Base-by-base conservation (phyloP, 768 basidiomycete genomes). In the Boletus rubropictus region DNA sequence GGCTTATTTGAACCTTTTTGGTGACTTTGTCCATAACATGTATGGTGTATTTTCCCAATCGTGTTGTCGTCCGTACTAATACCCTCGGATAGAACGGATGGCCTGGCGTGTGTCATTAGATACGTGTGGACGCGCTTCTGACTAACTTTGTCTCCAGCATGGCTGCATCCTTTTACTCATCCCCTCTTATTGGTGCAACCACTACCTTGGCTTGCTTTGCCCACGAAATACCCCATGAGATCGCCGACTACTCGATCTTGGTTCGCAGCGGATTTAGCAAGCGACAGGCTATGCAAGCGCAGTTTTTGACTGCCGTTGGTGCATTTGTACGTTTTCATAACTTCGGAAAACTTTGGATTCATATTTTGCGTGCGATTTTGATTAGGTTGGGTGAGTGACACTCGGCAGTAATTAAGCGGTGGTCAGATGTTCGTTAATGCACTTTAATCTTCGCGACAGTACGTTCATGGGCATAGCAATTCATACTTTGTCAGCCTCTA, bases 91-190 rank as follows among this genome's bases (percentile, higher is more conserved):
- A 89, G 88, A 57, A 94, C 91, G n/a, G 92, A 95, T 71, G 92
- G 92, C 39, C 77, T 95, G 41, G 86, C 86, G 85, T 89, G 70
- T 60, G 84, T 80, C 36, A 25, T 41, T n/a, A 29, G 44, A 28
- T 36, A 53, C 39, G 51, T 39, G 20, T 25, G 34, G 21, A 31
- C 24, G 42, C 25, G 31, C 25, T 48, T 39, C 39, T 47, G 42
- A 41, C 36, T 24, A 29, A 48, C 32, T 37, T 42, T 38, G 37
- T 28, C 7, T 32, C 20, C 55, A 91, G 89, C 27, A 92, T 95
- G 88, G 86, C 90, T 14, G 91, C 92, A 43, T 91, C 89, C n/a
- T 95, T 94, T 73, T 94, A 94, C 64, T 90, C 89, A n/a, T 89
- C 88, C 28, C 92, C 92, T 3, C 72, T 92, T 48, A 89, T 95